Percentiles rank a stretch among this genome's conserved stretches.
Conservation (phyloP, 164 flowering plant genomes). For the Stephania cephalantha region DNA sequence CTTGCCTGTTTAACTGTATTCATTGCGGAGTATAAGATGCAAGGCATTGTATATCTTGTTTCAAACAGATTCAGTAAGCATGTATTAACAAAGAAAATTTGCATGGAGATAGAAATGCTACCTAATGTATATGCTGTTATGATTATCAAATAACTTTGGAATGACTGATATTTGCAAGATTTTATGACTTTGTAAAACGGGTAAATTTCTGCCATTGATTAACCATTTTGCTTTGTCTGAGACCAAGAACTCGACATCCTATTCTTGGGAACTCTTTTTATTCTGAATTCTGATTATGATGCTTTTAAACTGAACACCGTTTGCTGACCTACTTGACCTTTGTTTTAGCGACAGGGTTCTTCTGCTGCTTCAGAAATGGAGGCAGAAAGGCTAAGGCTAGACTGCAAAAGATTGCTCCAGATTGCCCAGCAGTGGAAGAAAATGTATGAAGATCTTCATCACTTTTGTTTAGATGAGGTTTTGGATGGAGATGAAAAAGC, state of each 20-base stretch:
- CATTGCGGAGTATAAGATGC: too few relatives aligned
- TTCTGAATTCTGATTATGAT: neutral
- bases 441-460: conserved; percentile 53
- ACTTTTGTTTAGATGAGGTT: conserved; percentile 50
- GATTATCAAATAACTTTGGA: too few relatives aligned
- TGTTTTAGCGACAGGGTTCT: conserved; percentile 61
- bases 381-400: conserved; percentile 51
- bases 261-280: neutral
- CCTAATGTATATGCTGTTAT: too few relatives aligned
- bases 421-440: conserved; percentile 61
- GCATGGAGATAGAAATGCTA: too few relatives aligned
- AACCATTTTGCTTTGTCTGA: conserved; percentile 1
- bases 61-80: too few relatives aligned
- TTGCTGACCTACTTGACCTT: neutral
- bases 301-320: conserved; percentile 1
- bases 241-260: neutral
- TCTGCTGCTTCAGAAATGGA: conserved; percentile 62
- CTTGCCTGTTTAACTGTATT: too few relatives aligned
- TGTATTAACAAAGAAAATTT: too few relatives aligned
- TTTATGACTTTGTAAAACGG: too few relatives aligned
- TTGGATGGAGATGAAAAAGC: conserved; percentile 27
- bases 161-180: too few relatives aligned
- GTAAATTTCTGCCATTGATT: neutral
- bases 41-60: too few relatives aligned
- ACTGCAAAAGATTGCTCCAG: conserved; percentile 42